Evolutionary conservation across 495 filamentous ascomycete species (phyloP).

Genomic region (Haplographium delicatum): DNA sequence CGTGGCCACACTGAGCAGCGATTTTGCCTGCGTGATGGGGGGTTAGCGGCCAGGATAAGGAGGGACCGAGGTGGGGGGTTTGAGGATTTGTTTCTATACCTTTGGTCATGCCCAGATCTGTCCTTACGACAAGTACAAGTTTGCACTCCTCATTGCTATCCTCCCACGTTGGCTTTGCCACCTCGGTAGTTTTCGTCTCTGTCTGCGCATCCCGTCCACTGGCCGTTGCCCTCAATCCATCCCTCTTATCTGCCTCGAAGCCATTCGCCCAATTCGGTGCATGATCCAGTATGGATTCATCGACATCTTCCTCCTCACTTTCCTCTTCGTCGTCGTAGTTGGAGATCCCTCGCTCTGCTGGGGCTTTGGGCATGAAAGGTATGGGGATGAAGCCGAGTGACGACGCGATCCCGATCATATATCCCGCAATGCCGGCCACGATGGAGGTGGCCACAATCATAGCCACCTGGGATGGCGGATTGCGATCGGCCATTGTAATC

Average conservation of each 20-base stretch:
- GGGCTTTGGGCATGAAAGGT: constrained; percentile 25
- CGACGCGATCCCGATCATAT: constrained; percentile 48
- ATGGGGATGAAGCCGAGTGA: constrained; percentile 46
- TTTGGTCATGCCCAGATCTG: constrained; percentile 94
- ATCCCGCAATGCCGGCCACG: constrained; percentile 58
- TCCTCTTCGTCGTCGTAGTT: constrained; percentile 35
- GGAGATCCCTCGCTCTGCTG: constrained; percentile 1
- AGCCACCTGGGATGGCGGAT: constrained; percentile 22
- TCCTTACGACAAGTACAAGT: constrained; percentile 84
- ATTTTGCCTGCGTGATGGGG: constrained; percentile 70
- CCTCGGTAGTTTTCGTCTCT: constrained; percentile 9
- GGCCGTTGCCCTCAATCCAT: constrained; percentile 37
- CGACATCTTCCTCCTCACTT: constrained; percentile 47
- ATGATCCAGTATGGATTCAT: constrained; percentile 48
- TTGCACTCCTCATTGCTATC: constrained; percentile 78
- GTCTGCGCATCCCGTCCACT: constrained; percentile 15
- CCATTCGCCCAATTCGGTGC: constrained; percentile 55
- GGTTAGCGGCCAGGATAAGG: constrained; percentile 3
- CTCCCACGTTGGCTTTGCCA: constrained; percentile 8
- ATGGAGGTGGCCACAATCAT: constrained; percentile 58
- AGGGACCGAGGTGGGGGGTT: neutral
- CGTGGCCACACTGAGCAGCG: constrained; percentile 92
- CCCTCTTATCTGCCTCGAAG: constrained; percentile 39
- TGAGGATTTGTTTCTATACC: too few relatives aligned
- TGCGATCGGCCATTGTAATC: constrained; percentile 20